Evolutionary conservation across 140 eudicot genomes (phyloP).

Genomic region (Stevia rebaudiana): DNA sequence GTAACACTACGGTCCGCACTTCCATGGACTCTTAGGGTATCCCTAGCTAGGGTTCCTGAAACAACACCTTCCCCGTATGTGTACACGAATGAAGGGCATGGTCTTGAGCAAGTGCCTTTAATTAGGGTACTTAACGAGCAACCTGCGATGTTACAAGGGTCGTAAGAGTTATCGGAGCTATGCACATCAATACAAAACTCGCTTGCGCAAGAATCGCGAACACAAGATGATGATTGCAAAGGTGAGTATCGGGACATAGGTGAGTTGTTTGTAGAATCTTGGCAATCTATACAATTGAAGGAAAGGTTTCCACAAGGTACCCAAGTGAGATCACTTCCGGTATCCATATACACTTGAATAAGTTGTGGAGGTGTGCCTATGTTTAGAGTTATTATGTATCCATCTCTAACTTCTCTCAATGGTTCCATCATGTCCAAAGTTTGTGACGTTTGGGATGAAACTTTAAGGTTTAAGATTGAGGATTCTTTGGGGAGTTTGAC

Average conservation of each 20-base stretch:
- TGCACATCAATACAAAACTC: conserved; percentile 53
- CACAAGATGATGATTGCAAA: conserved; percentile 42
- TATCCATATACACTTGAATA: conserved; percentile 63
- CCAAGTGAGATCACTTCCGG: conserved; percentile 84
- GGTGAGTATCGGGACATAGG: conserved; percentile 45
- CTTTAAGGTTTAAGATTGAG: conserved; percentile 23
- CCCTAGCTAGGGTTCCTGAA: conserved; percentile 51
- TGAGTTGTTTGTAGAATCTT: conserved; percentile 37
- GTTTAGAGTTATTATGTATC: conserved; percentile 56
- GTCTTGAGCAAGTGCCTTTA: conserved; percentile 50
- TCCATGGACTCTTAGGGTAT: conserved; percentile 51
- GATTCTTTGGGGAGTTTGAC: conserved; percentile 36
- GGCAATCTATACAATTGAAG: conserved; percentile 62
- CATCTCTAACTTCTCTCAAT: conserved; percentile 62
- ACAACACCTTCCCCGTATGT: conserved; percentile 72
- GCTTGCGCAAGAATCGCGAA: conserved; percentile 59
- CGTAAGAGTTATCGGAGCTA: conserved; percentile 56
- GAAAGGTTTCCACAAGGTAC: conserved; percentile 73
- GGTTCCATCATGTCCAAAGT: conserved; percentile 51
- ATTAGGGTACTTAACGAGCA: conserved; percentile 56
- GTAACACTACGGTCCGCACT: conserved; percentile 18
- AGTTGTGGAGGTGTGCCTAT: conserved; percentile 72
- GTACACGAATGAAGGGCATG: conserved; percentile 78
- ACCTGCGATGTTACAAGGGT: conserved; percentile 54
- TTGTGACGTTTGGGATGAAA: conserved; percentile 29